These are phyloP conservation scores for Penicillium subrubescens DNA, from an alignment of 495 filamentous ascomycete genomes.

Conservation along the genomic window DNA sequence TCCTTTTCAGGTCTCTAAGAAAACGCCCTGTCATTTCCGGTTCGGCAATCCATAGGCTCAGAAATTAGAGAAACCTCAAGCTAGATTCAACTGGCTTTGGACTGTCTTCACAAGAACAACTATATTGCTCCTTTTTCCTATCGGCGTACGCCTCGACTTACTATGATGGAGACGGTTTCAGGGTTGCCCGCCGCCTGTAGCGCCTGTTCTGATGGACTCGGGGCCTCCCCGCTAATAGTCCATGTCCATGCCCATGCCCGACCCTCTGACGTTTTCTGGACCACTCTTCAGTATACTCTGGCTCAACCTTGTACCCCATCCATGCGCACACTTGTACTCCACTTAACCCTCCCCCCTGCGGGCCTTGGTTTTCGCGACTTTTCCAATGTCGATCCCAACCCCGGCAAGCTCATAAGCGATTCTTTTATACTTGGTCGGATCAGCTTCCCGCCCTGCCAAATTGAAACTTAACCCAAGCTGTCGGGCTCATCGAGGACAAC, in stretches of 20 bases:
- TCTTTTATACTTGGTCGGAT: conserved; percentile 36
- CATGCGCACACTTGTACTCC: conserved; percentile 22
- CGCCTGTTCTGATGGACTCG: conserved; percentile 1
- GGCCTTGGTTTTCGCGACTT: conserved; percentile 18
- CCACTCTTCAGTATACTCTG: conserved; percentile 20
- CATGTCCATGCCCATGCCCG: conserved; percentile 2
- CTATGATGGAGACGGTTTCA: background rate
- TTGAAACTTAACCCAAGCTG: conserved; percentile 50
- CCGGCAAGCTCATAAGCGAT: conserved; percentile 15
- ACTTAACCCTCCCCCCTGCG: conserved; percentile 15
- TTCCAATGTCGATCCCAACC: conserved; percentile 25
- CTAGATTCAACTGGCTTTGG: background rate
- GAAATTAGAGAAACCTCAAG: background rate
- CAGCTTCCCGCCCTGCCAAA: conserved; percentile 42
- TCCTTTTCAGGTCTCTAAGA: background rate
- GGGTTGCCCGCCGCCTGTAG: conserved; percentile 16
- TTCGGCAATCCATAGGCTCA: background rate
- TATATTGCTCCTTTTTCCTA: background rate
- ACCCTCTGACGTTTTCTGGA: conserved; percentile 21
- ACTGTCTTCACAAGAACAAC: background rate
- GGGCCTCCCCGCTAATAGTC: conserved; percentile 13
- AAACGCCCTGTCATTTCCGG: background rate
- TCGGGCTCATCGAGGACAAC: conserved; percentile 32
- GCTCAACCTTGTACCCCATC: conserved; percentile 27
- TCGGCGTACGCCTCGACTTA: background rate